Base-by-base conservation (phyloP, 352 stramenopile genomes). In the Pythium rishiriense region DNA sequence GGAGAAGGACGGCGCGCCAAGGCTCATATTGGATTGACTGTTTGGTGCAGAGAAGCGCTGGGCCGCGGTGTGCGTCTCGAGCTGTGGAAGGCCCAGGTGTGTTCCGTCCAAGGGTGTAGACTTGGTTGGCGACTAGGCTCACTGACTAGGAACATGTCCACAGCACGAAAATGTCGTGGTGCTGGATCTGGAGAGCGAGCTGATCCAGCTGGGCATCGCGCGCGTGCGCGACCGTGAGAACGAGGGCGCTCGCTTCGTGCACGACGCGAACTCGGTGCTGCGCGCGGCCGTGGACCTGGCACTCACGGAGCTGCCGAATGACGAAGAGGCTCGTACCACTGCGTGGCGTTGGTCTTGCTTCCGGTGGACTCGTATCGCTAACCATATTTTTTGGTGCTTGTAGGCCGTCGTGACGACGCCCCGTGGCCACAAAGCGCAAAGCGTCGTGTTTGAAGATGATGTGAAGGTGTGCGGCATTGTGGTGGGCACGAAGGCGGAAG, bases 81-180 rank as follows among this genome's bases (percentile, higher is more conserved):
- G 69, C 74, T 89, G 50, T 95, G 86, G 86, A 95, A 95, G 71
- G 86, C 86, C 29, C 88, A 93, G 74, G 86, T 92, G 29, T 4
- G 69, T 61, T 11, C 17, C 22, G 31, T 46, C 7, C 12, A 41
- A 35, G 5, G 5, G 31, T 35, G 31, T 10, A 10, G 5, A 10
- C 31, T 10, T 41, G 35, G 6, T 41, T 8, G 35, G 11, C 11
- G 35, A 7, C 35, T 7, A 4, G 11, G n/a, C n/a, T n/a, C n/a
- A n/a, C n/a, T n/a, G n/a, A n/a, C n/a, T n/a, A n/a, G n/a, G n/a
- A n/a, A n/a, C n/a, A 17, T 41, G 14, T 52, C 17, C 11, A 22
- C 62, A 94, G 86, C 86, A 95, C 56, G 84, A 93, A 61, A 95
- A 95, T 54, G 85, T 95, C 31, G 84, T 91, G 41, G 85, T 93